A percentile compares a stretch with the other conserved stretches of the same genome.
These are phyloP conservation scores for Grigorovia humatica DNA, from an alignment of 805 yeast genomes.

Conservation along the genomic window DNA sequence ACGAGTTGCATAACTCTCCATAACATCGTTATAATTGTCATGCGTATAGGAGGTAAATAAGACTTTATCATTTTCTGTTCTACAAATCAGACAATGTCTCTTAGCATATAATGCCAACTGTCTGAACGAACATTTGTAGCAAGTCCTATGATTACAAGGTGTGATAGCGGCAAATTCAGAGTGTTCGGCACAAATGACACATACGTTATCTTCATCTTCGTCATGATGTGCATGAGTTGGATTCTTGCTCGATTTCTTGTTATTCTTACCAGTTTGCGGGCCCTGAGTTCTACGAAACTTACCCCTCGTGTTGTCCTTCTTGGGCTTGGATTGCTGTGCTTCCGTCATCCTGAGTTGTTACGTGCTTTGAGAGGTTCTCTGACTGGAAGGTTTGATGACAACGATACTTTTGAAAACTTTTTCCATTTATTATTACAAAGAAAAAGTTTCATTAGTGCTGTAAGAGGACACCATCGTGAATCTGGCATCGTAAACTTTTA, in stretches of 20 bases:
- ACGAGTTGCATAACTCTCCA: conserved; percentile 9
- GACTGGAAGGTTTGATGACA: not conserved
- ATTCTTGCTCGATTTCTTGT: not conserved
- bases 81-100: conserved; percentile 70
- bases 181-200: conserved; percentile 78
- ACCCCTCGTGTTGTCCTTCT: conserved; percentile 2
- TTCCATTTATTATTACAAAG: not conserved
- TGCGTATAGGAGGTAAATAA: conserved; percentile 44
- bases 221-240: conserved; percentile 8
- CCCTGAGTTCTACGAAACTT: conserved; percentile 17
- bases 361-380: too few relatives aligned
- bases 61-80: conserved; percentile 52
- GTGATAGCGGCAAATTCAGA: conserved; percentile 57
- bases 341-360: not conserved
- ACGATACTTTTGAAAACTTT: not conserved
- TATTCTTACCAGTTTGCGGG: conserved; percentile 6
- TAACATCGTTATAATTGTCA: conserved; percentile 32
- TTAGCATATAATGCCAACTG: conserved; percentile 73
- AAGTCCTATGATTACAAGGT: conserved; percentile 76
- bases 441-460: not conserved
- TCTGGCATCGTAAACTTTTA: not conserved
- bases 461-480: not conserved
- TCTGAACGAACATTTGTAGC: conserved; percentile 74
- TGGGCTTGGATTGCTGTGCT: not conserved
- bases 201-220: conserved; percentile 36